These are phyloP conservation scores for Penstemon eatonii DNA, from an alignment of 257 asterid genomes.

Conservation along the genomic window DNA sequence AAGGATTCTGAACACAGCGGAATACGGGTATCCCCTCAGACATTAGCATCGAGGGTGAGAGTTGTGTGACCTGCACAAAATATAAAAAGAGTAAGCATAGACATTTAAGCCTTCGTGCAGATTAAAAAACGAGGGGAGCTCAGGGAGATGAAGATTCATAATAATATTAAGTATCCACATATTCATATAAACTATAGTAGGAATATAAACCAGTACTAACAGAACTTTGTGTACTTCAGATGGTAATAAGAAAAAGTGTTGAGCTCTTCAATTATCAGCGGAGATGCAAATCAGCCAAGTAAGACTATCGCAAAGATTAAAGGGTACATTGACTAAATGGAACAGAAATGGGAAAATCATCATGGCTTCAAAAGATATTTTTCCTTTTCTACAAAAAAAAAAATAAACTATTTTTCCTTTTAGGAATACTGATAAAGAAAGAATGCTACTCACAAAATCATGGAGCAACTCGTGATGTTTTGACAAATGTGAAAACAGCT, in stretches of 20 bases:
- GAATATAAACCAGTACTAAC: slow-evolving; percentile 5
- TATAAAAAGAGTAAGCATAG: slow-evolving; percentile 22
- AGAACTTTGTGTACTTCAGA: slow-evolving; percentile 17
- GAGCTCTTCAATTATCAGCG: neutral
- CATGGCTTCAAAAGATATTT: slow-evolving; percentile 1
- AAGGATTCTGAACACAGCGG: slow-evolving; percentile 70
- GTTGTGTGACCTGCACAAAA: slow-evolving; percentile 57
- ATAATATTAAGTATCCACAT: too few relatives aligned
- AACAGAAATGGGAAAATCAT: neutral
- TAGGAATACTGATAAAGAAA: slow-evolving; percentile 7
- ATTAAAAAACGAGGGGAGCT: neutral
- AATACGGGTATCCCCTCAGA: slow-evolving; percentile 77
- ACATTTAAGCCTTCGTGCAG: neutral
- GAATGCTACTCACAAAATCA: slow-evolving; percentile 55
- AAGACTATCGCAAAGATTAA: neutral
- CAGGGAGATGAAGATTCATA: neutral
- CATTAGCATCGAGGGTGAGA: slow-evolving; percentile 61
- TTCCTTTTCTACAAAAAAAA: too few relatives aligned
- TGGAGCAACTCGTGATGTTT: slow-evolving; percentile 59
- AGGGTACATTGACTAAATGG: slow-evolving; percentile 1
- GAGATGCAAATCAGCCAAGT: neutral
- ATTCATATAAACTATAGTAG: too few relatives aligned
- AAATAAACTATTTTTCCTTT: neutral
- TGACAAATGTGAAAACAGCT: slow-evolving; percentile 47
- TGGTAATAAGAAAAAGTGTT: neutral